Evolutionary conservation across 257 asterid species (phyloP), one percentile per base, ranked within the genome.

Genomic region (Parsonsia alboflavescens): DNA sequence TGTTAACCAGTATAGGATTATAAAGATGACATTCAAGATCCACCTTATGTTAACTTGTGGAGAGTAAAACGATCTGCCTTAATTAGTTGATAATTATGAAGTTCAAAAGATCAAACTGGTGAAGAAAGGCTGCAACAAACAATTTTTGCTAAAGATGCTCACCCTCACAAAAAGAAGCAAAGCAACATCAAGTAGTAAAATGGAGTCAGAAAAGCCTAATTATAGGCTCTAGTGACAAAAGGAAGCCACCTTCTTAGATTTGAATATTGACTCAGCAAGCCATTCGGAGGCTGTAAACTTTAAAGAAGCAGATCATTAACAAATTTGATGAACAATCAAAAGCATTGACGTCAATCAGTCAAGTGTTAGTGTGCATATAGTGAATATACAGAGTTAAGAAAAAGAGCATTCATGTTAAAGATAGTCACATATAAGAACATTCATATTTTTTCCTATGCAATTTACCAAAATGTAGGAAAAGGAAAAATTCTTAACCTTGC

Each of bases 401-500:
- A 45, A 12, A 42, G 49, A 30, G 52, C 62, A 39, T 8, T 28
- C 8, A 12, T 78, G 70, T 59, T 19, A 54, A 36, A 42, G 45
- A 69, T 46, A 48, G 42, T 58, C 28, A 71, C 39, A 42, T n/a
- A 36, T 36, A 72, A 39, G 45, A 65, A 68, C 7, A 39, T 16
- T 19, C 13, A n/a, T n/a, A n/a, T n/a, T n/a, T n/a, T n/a, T n/a
- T 28, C 13, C 7, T 2, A 41, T 13, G 8, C 0, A 19, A 39
- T 52, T 19, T 33, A 45, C 12, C 73, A 45, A 19, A 45, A 52
- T 24, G 53, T 70, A 70, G 26, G 39, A 69, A 49, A 49, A 70
- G 68, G 57, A 77, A 72, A 68, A 64, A 77, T 67, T 78, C 80
- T 75, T 86, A 83, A 93, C 98, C 98, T 87, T 77, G 98, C 97